Conservation (phyloP, 805 yeast genomes). For the Candida railenensis region DNA sequence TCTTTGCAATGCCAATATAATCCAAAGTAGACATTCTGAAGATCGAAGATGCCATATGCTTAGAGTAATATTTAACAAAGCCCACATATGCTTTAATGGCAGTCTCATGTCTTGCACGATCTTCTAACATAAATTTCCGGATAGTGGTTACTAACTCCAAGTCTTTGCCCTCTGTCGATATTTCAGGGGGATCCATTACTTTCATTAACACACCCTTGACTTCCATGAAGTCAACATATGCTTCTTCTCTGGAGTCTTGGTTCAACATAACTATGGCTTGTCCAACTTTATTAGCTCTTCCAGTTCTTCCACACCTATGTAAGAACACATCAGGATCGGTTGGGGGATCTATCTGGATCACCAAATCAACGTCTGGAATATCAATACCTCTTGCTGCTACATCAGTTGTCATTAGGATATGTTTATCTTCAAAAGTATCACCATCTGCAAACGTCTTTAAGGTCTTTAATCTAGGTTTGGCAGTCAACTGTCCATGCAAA, state of each 20-base stretch:
- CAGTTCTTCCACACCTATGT: constrained; percentile 95
- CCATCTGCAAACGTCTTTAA: constrained; percentile 57
- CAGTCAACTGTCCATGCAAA: constrained; percentile 87
- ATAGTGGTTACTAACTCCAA: constrained; percentile 11
- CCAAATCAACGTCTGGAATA: constrained; percentile 91
- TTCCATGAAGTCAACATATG: constrained; percentile 74
- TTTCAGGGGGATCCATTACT: constrained; percentile 29
- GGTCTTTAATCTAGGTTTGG: constrained; percentile 75
- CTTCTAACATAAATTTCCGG: constrained; percentile 61
- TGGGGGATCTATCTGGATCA: constrained; percentile 94
- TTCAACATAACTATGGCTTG: constrained; percentile 72
- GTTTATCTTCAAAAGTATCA: constrained; percentile 27
- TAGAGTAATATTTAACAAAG: constrained; percentile 77
- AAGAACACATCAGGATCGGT: constrained; percentile 87
- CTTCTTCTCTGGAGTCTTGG: constrained; percentile 73
- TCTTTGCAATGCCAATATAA: constrained; percentile 65
- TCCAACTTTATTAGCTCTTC: constrained; percentile 85
- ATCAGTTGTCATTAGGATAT: constrained; percentile 83
- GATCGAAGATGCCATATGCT: constrained; percentile 85
- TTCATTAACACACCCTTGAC: constrained; percentile 60
- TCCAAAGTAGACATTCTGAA: constrained; percentile 75
- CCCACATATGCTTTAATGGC: constrained; percentile 82
- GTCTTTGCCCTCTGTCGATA: constrained; percentile 5
- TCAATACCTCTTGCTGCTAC: constrained; percentile 99
- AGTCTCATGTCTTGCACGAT: constrained; percentile 78